phyloP scores from a whole-genome alignment of 2,329 filamentous ascomycete genomes.

The Botrytis galanthina region DNA sequence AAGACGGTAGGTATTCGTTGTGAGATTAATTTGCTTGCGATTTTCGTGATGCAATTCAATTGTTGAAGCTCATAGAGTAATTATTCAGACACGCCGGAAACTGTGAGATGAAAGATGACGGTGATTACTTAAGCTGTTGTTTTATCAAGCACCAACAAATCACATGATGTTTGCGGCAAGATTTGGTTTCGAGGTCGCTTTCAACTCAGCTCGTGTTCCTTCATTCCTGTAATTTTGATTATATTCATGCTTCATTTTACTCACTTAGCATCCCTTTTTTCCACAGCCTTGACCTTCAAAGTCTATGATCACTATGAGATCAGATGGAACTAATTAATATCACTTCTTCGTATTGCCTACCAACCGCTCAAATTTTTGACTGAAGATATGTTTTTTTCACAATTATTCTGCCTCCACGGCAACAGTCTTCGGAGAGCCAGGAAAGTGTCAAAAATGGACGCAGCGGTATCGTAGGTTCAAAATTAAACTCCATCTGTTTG shows the following conservation, averaged over 20 bases:
- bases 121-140: conserved; percentile 10
- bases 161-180: conserved; percentile 7
- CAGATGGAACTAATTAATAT: neutral
- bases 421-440: neutral
- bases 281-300: neutral
- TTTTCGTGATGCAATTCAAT: neutral
- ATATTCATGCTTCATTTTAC: neutral
- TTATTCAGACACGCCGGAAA: neutral
- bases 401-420: neutral
- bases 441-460: neutral
- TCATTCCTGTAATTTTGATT: neutral
- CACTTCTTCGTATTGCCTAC: neutral
- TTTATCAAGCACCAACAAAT: neutral
- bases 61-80: neutral
- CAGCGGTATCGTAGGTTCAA: neutral
- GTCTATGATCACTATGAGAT: neutral
- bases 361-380: neutral
- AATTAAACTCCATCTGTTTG: neutral
- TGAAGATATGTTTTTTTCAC: neutral
- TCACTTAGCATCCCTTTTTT: neutral
- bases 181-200: neutral
- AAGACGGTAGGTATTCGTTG: neutral
- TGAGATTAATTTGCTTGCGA: neutral
- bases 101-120: neutral
- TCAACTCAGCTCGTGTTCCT: neutral